These are phyloP conservation scores for Mycena vulgaris DNA, from an alignment of 768 basidiomycete species.

Conservation along the genomic window DNA sequence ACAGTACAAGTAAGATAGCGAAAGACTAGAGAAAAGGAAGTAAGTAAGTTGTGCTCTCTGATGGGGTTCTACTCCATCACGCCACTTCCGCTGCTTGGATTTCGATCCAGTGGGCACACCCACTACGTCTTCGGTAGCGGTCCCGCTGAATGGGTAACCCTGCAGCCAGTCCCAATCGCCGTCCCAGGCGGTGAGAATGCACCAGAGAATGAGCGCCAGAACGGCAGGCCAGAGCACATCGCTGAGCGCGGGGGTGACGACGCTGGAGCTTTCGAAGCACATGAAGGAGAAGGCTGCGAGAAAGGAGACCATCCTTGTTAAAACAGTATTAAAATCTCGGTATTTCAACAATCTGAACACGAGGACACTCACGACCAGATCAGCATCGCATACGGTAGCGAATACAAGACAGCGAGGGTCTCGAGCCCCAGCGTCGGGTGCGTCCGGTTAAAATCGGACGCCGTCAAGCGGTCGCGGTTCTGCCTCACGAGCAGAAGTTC, in stretches of 20 bases:
- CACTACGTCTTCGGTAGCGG: too few species aligned
- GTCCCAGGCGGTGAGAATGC: conserved; percentile 61
- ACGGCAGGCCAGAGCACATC: conserved; percentile 49
- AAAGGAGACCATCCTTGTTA: conserved; percentile 56
- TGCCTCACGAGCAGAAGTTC: conserved; percentile 64
- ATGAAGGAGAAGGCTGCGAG: conserved; percentile 54
- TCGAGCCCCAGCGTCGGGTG: conserved; percentile 58
- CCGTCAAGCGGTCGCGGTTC: conserved; percentile 52
- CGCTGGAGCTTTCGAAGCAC: conserved; percentile 48
- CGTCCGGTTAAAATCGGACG: conserved; percentile 47
- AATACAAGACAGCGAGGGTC: conserved; percentile 66
- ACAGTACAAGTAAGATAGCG: too few species aligned
- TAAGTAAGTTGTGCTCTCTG: too few species aligned
- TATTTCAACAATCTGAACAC: not conserved
- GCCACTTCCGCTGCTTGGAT: too few species aligned
- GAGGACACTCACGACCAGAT: conserved; percentile 74
- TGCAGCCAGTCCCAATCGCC: conserved; percentile 29
- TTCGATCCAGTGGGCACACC: too few species aligned
- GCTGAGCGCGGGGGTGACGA: conserved; percentile 47
- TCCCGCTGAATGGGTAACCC: too few species aligned
- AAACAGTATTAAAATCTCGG: not conserved
- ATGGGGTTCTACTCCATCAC: too few species aligned
- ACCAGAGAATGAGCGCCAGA: conserved; percentile 58
- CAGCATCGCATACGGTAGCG: conserved; percentile 69
- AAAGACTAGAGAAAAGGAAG: too few species aligned